Conservation (phyloP, 257 asterid species). For the Asclepias syriaca region DNA sequence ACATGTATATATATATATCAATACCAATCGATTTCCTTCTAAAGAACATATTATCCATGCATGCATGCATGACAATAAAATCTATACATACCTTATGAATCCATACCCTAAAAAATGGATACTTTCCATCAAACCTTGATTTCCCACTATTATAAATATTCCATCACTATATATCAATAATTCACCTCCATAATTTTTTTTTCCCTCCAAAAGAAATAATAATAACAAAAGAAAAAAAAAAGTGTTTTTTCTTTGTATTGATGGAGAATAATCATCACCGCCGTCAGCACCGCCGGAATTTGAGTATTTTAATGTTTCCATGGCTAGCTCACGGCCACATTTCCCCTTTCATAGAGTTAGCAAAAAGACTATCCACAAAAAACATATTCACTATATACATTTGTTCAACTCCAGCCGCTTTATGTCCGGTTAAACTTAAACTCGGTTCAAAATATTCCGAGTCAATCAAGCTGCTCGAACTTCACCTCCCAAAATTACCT, state of each 20-base stretch:
- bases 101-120: background rate
- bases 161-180: background rate
- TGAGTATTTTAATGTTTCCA: constrained; percentile 11
- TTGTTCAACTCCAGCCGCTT: constrained; percentile 1
- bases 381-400: background rate
- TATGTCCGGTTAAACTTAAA: background rate
- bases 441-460: background rate
- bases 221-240: background rate
- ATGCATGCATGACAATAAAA: background rate
- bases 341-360: constrained; percentile 4
- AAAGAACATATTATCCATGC: background rate
- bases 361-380: background rate
- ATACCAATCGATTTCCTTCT: too few species aligned
- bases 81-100: background rate
- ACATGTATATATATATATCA: too few species aligned
- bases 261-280: background rate
- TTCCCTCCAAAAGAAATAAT: too few species aligned
- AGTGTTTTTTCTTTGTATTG: background rate
- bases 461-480: background rate
- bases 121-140: background rate
- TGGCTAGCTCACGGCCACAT: constrained; percentile 13
- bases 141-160: background rate
- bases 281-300: background rate
- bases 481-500: background rate
- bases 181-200: too few species aligned